Evolutionary conservation across 495 filamentous ascomycete species (phyloP), one percentile per base, ranked within the genome.

Genomic region (Pseudomonodictys pantanalensis): DNA sequence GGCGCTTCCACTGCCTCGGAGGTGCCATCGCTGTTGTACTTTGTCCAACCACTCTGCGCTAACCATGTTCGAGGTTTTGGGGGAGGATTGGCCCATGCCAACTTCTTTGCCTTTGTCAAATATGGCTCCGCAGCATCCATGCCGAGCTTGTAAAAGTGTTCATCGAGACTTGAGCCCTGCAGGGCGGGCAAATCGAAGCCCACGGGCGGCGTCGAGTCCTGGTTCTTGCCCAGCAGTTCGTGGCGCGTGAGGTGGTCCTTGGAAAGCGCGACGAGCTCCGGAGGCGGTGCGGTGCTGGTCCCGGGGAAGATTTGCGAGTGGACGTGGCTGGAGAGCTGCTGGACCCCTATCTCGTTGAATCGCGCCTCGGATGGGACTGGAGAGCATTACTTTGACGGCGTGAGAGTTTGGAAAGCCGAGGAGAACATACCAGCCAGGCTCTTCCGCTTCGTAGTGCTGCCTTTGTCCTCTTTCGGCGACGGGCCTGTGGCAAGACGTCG

Each of bases 81-180:
- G 1, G 91, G 90, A 15, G 86, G 77, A 46, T 83, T 82, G 2
- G 79, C 72, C 38, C 72, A 69, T 10, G 86, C 82, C 69, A 95
- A 93, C 22, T 81, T 73, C 68, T 89, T 90, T 6, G 95, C 88
- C 49, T 83, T 77, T 0, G 73, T 72, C 38, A 96, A 72, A 69
- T 91, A 97, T n/a, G 92, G 92, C 61, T 97, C 89, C 22, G 90
- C 89, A 12, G 86, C 83, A 68, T 96, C 90, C 75, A 86, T 82
- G 20, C 93, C 93, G 4, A 99, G 82, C 70, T 83, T 92, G 77
- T 90, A 78, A 69, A 99, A 99, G 72, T 99, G 93, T 65, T 97
- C 95, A 71, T 97, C 95, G 23, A 99, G 73, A 0, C 89, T 88
- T 25, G 78, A 66, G 3, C 93, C 95, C 49, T 89, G 86, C 8